Evolutionary conservation across 306 rosid genomes (phyloP), one percentile per base, ranked within the genome.

Genomic region (Oxytropis ochrocephala): DNA sequence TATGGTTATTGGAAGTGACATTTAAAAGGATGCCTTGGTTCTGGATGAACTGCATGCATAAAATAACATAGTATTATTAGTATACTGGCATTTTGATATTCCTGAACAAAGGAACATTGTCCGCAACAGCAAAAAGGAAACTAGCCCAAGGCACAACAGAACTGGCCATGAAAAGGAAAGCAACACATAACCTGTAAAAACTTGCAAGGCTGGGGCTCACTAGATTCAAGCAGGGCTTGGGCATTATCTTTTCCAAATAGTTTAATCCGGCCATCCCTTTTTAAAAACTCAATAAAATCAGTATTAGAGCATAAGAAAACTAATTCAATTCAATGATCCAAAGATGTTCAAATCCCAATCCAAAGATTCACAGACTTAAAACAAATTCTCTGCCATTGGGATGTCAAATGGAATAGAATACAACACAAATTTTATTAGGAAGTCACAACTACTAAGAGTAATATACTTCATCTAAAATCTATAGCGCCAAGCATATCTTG

Each of bases 241-340:
- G 89, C 76, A 74, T 90, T 94, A 67, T 85, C 85, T 84, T 75
- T 87, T 61, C 96, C 98, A 57, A 71, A 88, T 27, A 94, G 83
- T 73, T 94, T 94, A 58, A 88, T 84, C 41, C 81, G 81, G 78
- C 98, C 98, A 90, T 90, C 87, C 74, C 98, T 94, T 81, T 48
- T 18, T 0, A 11, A 49, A 64, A 58, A 17, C 36, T 57, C 47
- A 72, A 59, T 35, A 38, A 24, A 27, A 73, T 69, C 56, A 81
- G 62, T 32, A 54, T 73, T 36, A 64, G 10, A 60, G 46, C 63
- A 12, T 24, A 75, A 8, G 12, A 38, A 56, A 72, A 48, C 8
- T 17, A 50, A 44, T 50, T 33, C 36, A 27, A 69, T 27, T 55
- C 33, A 72, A 39, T 60, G 63, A 36, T 42, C 32, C 35, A 8